These are phyloP conservation scores for Annulohypoxylon stygium DNA, from an alignment of 495 filamentous ascomycete species.

Conservation along the genomic window DNA sequence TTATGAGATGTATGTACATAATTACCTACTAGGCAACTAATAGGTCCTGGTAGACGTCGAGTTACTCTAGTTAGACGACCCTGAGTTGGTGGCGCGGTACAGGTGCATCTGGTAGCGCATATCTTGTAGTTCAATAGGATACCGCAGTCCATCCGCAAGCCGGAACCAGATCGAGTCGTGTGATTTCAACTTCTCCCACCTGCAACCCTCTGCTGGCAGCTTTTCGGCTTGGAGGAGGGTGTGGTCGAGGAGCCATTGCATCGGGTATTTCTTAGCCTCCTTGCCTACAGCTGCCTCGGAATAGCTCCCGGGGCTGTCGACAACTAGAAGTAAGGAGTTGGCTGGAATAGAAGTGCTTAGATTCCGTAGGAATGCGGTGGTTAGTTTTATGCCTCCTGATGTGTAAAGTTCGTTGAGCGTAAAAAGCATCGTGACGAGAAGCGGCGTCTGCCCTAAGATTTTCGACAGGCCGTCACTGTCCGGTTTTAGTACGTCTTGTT, in stretches of 20 bases:
- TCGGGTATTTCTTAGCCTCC: slow-evolving; percentile 80
- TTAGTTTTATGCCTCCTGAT: slow-evolving; percentile 74
- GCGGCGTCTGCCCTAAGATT: slow-evolving; percentile 54
- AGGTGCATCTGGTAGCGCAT: slow-evolving; percentile 95
- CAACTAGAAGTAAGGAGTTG: slow-evolving; percentile 81
- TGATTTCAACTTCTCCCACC: slow-evolving; percentile 78
- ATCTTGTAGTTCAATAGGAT: slow-evolving; percentile 89
- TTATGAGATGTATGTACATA: slow-evolving; percentile 9
- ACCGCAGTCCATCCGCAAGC: slow-evolving; percentile 72
- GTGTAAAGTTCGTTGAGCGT: slow-evolving; percentile 96
- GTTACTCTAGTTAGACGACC: slow-evolving; percentile 24
- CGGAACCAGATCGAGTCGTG: slow-evolving; percentile 90
- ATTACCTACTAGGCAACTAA: neutral
- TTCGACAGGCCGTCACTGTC: slow-evolving; percentile 55
- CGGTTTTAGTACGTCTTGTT: slow-evolving; percentile 72
- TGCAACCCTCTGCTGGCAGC: slow-evolving; percentile 45
- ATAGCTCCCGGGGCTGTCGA: slow-evolving; percentile 94
- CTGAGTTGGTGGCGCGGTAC: slow-evolving; percentile 60
- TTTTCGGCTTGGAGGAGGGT: slow-evolving; percentile 68
- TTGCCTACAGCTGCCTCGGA: slow-evolving; percentile 78
- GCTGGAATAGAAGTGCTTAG: slow-evolving; percentile 67
- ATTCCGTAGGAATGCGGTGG: slow-evolving; percentile 78
- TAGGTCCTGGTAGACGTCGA: neutral
- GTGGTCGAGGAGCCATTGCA: slow-evolving; percentile 92
- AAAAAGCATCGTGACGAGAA: slow-evolving; percentile 87